Conservation (phyloP, 306 rosid genomes). For the Canavalia gladiata region DNA sequence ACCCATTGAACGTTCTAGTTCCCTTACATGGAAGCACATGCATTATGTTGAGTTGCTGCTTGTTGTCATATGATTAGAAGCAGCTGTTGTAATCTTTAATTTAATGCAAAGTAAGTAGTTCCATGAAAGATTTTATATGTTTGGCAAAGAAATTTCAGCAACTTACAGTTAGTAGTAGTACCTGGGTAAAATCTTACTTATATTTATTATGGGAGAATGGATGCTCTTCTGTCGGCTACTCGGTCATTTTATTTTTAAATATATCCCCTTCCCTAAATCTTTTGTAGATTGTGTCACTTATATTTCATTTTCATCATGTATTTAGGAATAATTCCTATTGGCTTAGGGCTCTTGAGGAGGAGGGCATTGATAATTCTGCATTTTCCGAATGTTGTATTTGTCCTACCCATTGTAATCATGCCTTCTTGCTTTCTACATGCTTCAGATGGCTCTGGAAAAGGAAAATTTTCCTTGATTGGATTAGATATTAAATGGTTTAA, state of each 20-base stretch:
- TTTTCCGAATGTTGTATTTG: conserved; percentile 14
- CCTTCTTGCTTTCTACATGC: not conserved
- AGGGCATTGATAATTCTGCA: not conserved
- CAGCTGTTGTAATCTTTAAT: not conserved
- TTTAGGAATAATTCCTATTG: conserved; percentile 2
- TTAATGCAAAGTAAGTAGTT: conserved; percentile 24
- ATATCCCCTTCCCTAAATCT: not conserved
- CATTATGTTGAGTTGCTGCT: not conserved
- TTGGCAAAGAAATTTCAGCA: not conserved
- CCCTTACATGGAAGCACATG: too few relatives aligned
- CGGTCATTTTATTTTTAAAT: not conserved
- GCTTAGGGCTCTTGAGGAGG: conserved; percentile 13
- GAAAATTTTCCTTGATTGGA: conserved; percentile 21
- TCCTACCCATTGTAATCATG: not conserved
- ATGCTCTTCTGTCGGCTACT: not conserved
- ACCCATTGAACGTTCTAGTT: not conserved
- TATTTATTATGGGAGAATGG: conserved; percentile 5
- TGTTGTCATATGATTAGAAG: conserved; percentile 23
- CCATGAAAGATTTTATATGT: conserved; percentile 1
- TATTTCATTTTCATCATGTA: not conserved
- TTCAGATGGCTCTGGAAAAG: conserved; percentile 7
- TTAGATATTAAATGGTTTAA: conserved; percentile 26
- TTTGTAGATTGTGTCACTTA: conserved; percentile 18
- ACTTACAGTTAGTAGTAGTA: conserved; percentile 10
- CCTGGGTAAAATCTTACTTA: conserved; percentile 7